Conservation (phyloP, 2,329 filamentous ascomycete genomes). For the Trichoderma sp. region DNA sequence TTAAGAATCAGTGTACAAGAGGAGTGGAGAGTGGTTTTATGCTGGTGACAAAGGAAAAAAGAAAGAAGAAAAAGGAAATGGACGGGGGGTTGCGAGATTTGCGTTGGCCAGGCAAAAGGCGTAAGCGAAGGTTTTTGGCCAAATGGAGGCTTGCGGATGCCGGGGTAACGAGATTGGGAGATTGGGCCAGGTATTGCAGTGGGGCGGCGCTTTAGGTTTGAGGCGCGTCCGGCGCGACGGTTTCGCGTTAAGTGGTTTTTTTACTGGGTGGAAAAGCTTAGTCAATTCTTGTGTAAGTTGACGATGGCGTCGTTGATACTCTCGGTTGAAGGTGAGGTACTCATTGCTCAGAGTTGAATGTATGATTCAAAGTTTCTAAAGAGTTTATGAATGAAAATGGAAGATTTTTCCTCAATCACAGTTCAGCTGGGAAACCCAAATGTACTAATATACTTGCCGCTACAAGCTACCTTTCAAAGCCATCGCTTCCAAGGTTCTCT, state of each 20-base stretch:
- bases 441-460: too few species aligned
- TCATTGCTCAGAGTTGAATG: too few species aligned
- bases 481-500: too few species aligned
- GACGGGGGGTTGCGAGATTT: background rate
- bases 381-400: too few species aligned
- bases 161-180: constrained; percentile 22
- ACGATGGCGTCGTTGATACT: background rate
- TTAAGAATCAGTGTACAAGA: background rate
- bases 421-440: too few species aligned
- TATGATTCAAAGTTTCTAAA: too few species aligned
- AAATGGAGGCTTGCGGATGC: constrained; percentile 19
- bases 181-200: background rate
- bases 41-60: background rate
- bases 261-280: background rate
- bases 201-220: constrained; percentile 21
- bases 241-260: constrained; percentile 35
- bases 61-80: background rate
- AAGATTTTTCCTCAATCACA: too few species aligned
- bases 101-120: background rate
- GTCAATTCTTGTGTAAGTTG: background rate
- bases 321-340: background rate
- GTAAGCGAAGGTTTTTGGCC: background rate
- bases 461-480: too few species aligned
- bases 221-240: constrained; percentile 30
- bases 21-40: constrained; percentile 12